Evolutionary conservation across 331 rosid genomes (phyloP).

Genomic region (Quercus phellos): DNA sequence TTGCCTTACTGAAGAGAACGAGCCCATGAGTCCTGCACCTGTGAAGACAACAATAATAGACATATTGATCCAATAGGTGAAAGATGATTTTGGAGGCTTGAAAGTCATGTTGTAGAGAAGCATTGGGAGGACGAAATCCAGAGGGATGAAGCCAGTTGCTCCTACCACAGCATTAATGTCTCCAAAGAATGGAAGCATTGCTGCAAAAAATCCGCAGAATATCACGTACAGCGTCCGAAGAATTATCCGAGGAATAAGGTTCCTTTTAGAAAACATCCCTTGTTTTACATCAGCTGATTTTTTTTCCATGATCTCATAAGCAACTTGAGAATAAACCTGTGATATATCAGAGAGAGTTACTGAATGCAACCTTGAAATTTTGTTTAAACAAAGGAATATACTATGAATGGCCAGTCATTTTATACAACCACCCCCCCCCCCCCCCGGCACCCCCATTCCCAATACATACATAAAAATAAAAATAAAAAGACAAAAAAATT

Average conservation of each 20-base stretch:
- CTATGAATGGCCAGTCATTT: too few species aligned
- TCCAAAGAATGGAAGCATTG: conserved; percentile 92
- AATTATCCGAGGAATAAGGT: conserved; percentile 68
- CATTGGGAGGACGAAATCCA: conserved; percentile 88
- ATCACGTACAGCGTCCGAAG: conserved; percentile 67
- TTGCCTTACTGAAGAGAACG: conserved; percentile 72
- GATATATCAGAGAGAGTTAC: background rate
- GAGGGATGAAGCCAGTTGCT: conserved; percentile 80
- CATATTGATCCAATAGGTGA: conserved; percentile 60
- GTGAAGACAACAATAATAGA: conserved; percentile 63
- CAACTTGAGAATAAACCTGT: conserved; percentile 95
- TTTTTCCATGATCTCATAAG: conserved; percentile 87
- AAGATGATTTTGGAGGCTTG: conserved; percentile 58
- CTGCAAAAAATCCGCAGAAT: conserved; percentile 67
- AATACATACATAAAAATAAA: too few species aligned
- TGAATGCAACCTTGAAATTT: background rate
- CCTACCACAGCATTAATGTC: conserved; percentile 79
- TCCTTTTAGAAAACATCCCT: conserved; percentile 70
- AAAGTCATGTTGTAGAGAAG: conserved; percentile 70
- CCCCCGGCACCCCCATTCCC: too few species aligned
- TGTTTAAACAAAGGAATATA: too few species aligned
- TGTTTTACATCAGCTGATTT: conserved; percentile 66
- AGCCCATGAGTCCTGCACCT: conserved; percentile 62
- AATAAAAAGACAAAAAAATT: too few species aligned
- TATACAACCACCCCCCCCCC: too few species aligned